Evolutionary conservation across 106 monocot species (phyloP), one percentile per base, ranked within the genome.

Genomic region (Posidonia australis): DNA sequence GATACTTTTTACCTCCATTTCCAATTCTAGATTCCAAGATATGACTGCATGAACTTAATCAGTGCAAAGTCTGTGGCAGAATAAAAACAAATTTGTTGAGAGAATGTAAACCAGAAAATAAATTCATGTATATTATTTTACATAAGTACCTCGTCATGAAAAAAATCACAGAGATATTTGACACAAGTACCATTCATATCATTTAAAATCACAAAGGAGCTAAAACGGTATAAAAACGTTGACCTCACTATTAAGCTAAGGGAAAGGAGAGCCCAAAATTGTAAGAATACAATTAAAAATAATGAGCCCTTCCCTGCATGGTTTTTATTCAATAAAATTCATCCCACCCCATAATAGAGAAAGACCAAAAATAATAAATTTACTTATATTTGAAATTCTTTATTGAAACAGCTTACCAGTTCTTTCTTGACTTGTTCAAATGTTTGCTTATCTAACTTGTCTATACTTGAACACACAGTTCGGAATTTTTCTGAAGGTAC

Each of bases 401-500:
- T 28, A 6, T 58, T 58, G 11, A 58, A 58, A 13, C 5, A 58
- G 28, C 90, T 79, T 55, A 99, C 98, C 80, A 99, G 69, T 85
- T 99, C 98, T 64, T 81, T 85, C 63, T 80, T 91, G 10, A 99
- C 75, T 69, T 99, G 82, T 44, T 99, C 98, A 68, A 99, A 99
- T 48, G 98, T 63, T 65, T 82, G 91, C 69, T 99, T 99, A 63
- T 99, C 98, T 53, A 99, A 66, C 65, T 99, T 99, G 77, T 99
- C 98, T 66, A 99, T 91, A 64, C 91, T 99, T 22, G 98, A 99
- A 73, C 98, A 99, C 42, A 99, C 98, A 25, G 91, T 99, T 81
- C 98, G 83, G 32, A 99, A 91, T 58, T 99, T 99, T 43, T 99
- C 91, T 67, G 87, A 75, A 68, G 88, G 54, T 3, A 99, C 98